Evolutionary conservation across 139 green algal genomes (phyloP).

Genomic region (Limnomonas spitsbergensis): DNA sequence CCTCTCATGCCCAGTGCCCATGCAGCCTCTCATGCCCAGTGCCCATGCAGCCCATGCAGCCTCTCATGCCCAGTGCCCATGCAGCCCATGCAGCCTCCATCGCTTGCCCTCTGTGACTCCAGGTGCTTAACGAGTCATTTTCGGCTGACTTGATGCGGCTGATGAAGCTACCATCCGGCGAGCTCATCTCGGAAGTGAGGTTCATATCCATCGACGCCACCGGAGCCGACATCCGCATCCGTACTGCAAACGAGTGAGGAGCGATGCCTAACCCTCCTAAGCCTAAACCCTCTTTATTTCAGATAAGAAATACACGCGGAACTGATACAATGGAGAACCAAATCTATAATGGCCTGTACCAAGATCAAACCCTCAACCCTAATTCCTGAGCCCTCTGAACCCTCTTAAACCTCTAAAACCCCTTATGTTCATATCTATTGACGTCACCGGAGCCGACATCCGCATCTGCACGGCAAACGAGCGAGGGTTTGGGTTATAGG

Average conservation of each 20-base stretch:
- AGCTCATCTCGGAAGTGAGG: slow-evolving; percentile 54
- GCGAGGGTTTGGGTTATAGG: too few relatives aligned
- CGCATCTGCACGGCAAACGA: slow-evolving; percentile 69
- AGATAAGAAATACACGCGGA: neutral
- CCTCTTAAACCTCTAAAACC: too few relatives aligned
- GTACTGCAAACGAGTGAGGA: slow-evolving; percentile 49
- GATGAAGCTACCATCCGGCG: slow-evolving; percentile 7
- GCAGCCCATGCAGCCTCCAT: neutral
- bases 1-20: too few relatives aligned
- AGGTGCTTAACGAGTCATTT: slow-evolving; percentile 71
- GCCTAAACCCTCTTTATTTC: neutral
- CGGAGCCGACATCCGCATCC: slow-evolving; percentile 85
- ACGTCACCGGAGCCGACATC: slow-evolving; percentile 83
- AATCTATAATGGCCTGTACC: too few relatives aligned
- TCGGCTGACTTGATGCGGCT: slow-evolving; percentile 56
- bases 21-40: too few relatives aligned
- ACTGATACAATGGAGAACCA: neutral
- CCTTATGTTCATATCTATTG: slow-evolving; percentile 90
- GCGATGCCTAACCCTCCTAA: neutral
- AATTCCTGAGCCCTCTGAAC: too few relatives aligned
- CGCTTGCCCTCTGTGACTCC: slow-evolving; percentile 9
- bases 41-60: too few relatives aligned
- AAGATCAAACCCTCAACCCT: too few relatives aligned
- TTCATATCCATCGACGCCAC: slow-evolving; percentile 91
- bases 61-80: too few relatives aligned